These are phyloP conservation scores for Penicillium maclennaniae DNA, from an alignment of 495 filamentous ascomycete species.

Conservation along the genomic window DNA sequence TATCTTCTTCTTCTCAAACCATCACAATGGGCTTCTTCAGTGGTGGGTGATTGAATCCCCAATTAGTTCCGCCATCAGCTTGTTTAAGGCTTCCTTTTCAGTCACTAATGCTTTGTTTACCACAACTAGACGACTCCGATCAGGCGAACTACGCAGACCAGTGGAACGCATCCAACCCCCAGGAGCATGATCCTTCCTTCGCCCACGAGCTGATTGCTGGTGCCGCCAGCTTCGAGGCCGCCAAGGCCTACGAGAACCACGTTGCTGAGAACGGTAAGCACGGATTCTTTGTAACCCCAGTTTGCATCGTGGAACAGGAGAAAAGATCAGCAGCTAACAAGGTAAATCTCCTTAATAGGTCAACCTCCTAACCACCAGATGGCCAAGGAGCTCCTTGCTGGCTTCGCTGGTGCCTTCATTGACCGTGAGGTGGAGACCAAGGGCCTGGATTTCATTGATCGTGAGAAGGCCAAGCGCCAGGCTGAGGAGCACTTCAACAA, in stretches of 20 bases:
- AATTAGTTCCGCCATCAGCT: too few species aligned
- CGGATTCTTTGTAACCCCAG: neutral
- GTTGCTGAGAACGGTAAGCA: constrained; percentile 55
- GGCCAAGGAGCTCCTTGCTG: constrained; percentile 70
- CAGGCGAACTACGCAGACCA: too few species aligned
- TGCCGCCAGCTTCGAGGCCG: constrained; percentile 67
- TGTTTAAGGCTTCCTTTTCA: too few species aligned
- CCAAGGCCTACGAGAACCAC: constrained; percentile 67
- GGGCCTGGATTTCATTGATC: constrained; percentile 62
- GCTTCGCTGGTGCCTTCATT: constrained; percentile 64
- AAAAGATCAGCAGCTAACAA: neutral
- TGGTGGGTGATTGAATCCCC: too few species aligned
- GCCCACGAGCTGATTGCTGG: constrained; percentile 67
- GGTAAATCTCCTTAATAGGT: constrained; percentile 37
- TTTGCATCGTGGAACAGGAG: too few species aligned
- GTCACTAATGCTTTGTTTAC: too few species aligned
- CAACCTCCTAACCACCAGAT: constrained; percentile 57
- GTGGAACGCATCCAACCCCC: neutral
- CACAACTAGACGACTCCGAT: too few species aligned
- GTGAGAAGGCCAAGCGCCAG: constrained; percentile 60
- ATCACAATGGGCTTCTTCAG: too few species aligned
- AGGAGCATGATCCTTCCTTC: constrained; percentile 51
- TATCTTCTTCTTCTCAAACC: too few species aligned
- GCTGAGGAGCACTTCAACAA: constrained; percentile 55
- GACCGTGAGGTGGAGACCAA: constrained; percentile 70